A percentile compares a stretch with the other conserved stretches of the same genome.
These are phyloP conservation scores for Metschnikowia reukaufii DNA, from an alignment of 805 yeast species.

Conservation along the genomic window DNA sequence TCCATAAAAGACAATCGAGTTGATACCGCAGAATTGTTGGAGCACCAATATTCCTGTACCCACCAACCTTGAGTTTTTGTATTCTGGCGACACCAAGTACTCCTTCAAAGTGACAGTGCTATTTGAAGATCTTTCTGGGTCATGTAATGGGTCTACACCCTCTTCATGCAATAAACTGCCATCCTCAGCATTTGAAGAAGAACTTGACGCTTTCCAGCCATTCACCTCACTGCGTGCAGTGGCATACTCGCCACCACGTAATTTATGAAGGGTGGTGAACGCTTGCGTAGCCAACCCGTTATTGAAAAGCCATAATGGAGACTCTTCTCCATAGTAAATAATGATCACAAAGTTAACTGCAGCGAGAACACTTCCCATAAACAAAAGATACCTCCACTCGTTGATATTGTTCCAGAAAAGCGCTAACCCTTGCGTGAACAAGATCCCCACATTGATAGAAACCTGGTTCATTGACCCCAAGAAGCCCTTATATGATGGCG, in stretches of 20 bases:
- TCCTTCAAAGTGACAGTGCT: slow-evolving; percentile 26
- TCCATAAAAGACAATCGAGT: slow-evolving; percentile 90
- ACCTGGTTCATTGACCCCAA: slow-evolving; percentile 91
- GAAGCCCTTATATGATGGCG: slow-evolving; percentile 64
- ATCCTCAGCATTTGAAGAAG: slow-evolving; percentile 15
- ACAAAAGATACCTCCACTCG: slow-evolving; percentile 72
- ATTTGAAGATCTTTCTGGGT: neutral
- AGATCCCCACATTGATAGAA: slow-evolving; percentile 79
- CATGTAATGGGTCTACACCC: slow-evolving; percentile 12
- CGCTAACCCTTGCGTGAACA: slow-evolving; percentile 76
- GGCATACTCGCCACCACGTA: slow-evolving; percentile 42
- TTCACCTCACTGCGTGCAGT: slow-evolving; percentile 37
- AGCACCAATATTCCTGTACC: slow-evolving; percentile 74
- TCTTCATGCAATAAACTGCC: slow-evolving; percentile 21
- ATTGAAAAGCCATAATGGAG: slow-evolving; percentile 78
- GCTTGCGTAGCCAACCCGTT: slow-evolving; percentile 48
- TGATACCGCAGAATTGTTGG: slow-evolving; percentile 93
- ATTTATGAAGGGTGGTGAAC: slow-evolving; percentile 32
- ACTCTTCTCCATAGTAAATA: slow-evolving; percentile 55
- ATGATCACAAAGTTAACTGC: slow-evolving; percentile 44
- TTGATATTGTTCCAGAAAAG: slow-evolving; percentile 60
- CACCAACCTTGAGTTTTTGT: slow-evolving; percentile 57
- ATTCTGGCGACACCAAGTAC: slow-evolving; percentile 54
- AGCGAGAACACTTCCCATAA: slow-evolving; percentile 60
- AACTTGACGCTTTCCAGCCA: slow-evolving; percentile 28